Base-by-base conservation (phyloP, 75 land plant genomes). In the Gnetum montanum region DNA sequence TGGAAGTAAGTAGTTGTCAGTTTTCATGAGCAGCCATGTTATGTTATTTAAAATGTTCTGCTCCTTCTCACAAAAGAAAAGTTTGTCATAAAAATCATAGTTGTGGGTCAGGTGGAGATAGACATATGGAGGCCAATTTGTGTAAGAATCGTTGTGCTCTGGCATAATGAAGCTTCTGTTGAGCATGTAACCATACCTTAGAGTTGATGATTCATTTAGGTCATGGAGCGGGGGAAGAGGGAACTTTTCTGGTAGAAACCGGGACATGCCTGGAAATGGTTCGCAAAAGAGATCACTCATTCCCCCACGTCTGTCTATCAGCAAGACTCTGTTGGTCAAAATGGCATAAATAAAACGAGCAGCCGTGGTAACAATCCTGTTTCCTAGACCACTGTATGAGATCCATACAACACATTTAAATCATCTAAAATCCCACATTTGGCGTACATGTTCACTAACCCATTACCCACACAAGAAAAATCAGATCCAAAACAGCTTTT, bases 331-430 rank as follows among this genome's bases (percentile, higher is more conserved):
- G 24, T 89, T 58, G 4, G 85, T 87, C 7, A 91, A 63, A 18
- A 91, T 85, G 19, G 97, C 85, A 57, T 83, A 91, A 6, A 83
- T 65, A 59, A 91, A 87, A 31, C 83, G 62, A 1, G 93, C 69
- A 36, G 83, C 61, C 1, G 87, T 31, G 11, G 83, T 66, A 18
- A 91, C 54, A 0, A 91, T 62, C 64, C 74, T 74, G 59, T 91
- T 87, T 1, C 93, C 93, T 3, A 91, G 60, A 28, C 97, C 93
- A 61, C 80, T 78, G 46, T 45, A 61, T 6, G 80, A 54, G 33
- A 73, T 68, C 85, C 88, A 87, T 18, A 83, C 88, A 45, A 91
- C 25, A 46, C 78, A 91, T 38, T 63, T 67, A 57, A 83, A 90
- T 41, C 43, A 41, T 15, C 3, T 41, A 15, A 50, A 34, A 50